phyloP scores from a whole-genome alignment of 2,329 filamentous ascomycete genomes.

The Arthrobotrys entomopaga region DNA sequence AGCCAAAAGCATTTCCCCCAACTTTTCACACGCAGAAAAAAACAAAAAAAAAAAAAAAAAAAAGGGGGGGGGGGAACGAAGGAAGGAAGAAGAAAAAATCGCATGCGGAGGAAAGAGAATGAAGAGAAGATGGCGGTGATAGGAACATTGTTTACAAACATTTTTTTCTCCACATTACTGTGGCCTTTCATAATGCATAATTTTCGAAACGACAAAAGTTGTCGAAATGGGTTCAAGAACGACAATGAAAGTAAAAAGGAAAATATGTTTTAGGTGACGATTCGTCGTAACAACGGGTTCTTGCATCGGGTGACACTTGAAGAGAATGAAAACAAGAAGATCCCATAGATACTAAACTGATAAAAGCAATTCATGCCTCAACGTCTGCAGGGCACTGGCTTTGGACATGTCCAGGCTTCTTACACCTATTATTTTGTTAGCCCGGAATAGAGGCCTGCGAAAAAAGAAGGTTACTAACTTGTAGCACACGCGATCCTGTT shows the following conservation, averaged over 20 bases:
- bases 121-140: no score
- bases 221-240: constrained; percentile 20
- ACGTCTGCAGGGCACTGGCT: constrained; percentile 76
- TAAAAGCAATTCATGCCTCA: no score
- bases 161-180: no score
- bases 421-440: constrained; percentile 63
- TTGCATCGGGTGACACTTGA: no score
- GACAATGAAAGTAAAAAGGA: neutral
- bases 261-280: no score
- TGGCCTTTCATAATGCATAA: neutral
- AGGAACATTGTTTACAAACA: no score
- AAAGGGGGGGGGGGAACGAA: no score
- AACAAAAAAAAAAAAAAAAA: neutral
- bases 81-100: no score
- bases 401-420: constrained; percentile 88
- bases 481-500: constrained; percentile 98
- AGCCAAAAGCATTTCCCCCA: neutral
- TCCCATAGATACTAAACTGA: neutral
- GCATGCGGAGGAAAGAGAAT: no score
- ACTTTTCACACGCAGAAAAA: neutral
- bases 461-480: constrained; percentile 68
- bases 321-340: neutral
- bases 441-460: neutral
- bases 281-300: no score
- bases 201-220: neutral